phyloP scores from a whole-genome alignment of 2,329 filamentous ascomycete species.

The Monosporascus sp. region DNA sequence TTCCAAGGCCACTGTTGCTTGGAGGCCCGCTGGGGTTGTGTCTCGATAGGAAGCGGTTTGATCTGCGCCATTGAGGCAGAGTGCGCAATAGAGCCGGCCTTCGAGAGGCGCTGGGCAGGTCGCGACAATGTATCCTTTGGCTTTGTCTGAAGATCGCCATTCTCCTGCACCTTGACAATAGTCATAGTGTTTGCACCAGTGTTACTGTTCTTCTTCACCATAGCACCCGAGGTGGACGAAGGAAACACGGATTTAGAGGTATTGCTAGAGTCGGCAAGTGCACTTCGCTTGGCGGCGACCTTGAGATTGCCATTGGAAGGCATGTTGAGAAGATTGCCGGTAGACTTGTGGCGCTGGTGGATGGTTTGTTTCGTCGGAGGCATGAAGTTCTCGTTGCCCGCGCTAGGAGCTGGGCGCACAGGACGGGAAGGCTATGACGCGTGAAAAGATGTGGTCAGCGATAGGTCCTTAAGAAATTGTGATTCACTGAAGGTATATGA shows the following conservation, averaged over 20 bases:
- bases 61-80: constrained; percentile 17
- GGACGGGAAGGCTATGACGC: constrained; percentile 62
- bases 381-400: constrained; percentile 66
- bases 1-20: constrained; percentile 8
- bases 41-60: constrained; percentile 2
- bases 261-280: constrained; percentile 81
- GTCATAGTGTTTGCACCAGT: constrained; percentile 16
- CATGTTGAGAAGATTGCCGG: constrained; percentile 52
- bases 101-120: constrained; percentile 30
- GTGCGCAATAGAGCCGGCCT: constrained; percentile 14
- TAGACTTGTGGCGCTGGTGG: constrained; percentile 81
- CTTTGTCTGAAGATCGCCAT: constrained; percentile 20
- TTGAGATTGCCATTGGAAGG: constrained; percentile 53
- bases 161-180: constrained; percentile 40
- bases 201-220: constrained; percentile 26
- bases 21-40: constrained; percentile 1
- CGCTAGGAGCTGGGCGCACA: constrained; percentile 51
- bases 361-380: constrained; percentile 54
- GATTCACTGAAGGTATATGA: background rate
- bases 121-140: constrained; percentile 33
- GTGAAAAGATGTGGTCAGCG: constrained; percentile 13
- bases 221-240: constrained; percentile 16
- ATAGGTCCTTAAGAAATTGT: background rate
- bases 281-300: constrained; percentile 67
- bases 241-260: constrained; percentile 36